Conservation (phyloP, 73 alveolate species). For the Paramecium caudatum region DNA sequence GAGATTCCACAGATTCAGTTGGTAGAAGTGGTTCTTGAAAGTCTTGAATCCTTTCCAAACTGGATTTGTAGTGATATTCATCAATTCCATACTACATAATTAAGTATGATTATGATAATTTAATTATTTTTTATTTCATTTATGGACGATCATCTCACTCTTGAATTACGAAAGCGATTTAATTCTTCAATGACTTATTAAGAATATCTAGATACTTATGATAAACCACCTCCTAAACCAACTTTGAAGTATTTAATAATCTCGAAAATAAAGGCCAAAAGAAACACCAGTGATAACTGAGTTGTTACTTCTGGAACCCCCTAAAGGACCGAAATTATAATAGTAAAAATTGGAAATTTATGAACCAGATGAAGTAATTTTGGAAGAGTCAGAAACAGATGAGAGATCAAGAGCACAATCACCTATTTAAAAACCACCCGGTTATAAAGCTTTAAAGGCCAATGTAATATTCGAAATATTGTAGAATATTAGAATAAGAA, state of each 20-base stretch:
- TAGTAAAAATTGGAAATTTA: neutral
- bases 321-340: constrained; percentile 53
- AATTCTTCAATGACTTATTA: constrained; percentile 56
- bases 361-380: constrained; percentile 49
- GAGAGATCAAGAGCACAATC: constrained; percentile 39
- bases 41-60: too few species aligned
- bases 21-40: too few species aligned
- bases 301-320: constrained; percentile 17
- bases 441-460: constrained; percentile 30
- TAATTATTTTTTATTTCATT: constrained; percentile 4
- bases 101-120: too few species aligned
- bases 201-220: constrained; percentile 50
- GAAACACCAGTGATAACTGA: constrained; percentile 39
- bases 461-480: constrained; percentile 7
- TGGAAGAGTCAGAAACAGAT: constrained; percentile 52
- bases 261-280: constrained; percentile 24
- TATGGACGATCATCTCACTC: constrained; percentile 47
- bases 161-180: constrained; percentile 33
- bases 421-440: constrained; percentile 38
- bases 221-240: constrained; percentile 66
- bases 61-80: too few species aligned
- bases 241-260: neutral
- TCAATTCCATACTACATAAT: too few species aligned
- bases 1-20: constrained; percentile 61
- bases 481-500: constrained; percentile 38